Conservation (phyloP, 2,329 filamentous ascomycete genomes). For the Botrytis elliptica region DNA sequence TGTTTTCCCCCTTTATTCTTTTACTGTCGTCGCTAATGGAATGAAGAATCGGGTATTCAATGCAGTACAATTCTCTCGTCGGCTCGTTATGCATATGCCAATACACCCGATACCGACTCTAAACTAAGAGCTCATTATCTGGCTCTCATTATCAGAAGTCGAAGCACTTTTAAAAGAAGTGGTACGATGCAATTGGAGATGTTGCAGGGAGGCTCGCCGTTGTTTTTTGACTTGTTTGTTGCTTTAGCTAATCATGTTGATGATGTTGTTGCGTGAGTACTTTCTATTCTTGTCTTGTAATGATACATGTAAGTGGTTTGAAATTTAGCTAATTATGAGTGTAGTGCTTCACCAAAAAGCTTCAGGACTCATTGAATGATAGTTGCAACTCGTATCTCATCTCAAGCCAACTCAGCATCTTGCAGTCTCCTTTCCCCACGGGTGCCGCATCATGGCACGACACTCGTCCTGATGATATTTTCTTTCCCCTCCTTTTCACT, state of each 20-base stretch:
- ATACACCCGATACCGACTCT: conserved; percentile 88
- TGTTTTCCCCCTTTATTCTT: conserved; percentile 46
- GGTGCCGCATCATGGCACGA: conserved; percentile 5
- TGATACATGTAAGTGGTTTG: not conserved
- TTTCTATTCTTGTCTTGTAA: not conserved
- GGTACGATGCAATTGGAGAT: conserved; percentile 96
- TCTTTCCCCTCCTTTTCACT: not conserved
- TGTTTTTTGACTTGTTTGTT: conserved; percentile 94
- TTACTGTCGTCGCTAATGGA: conserved; percentile 46
- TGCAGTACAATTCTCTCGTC: conserved; percentile 83
- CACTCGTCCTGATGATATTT: not conserved
- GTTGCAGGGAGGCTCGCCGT: conserved; percentile 75
- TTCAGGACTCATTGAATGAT: conserved; percentile 31
- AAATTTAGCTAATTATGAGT: conserved; percentile 11
- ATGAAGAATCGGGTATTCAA: conserved; percentile 80
- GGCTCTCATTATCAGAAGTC: conserved; percentile 84
- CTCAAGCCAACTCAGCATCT: too few relatives aligned
- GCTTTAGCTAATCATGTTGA: conserved; percentile 89
- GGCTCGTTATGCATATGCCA: conserved; percentile 84
- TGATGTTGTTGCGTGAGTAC: conserved; percentile 58
- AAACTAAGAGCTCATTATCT: conserved; percentile 88
- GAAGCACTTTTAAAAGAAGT: conserved; percentile 86
- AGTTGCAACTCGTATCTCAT: conserved; percentile 21
- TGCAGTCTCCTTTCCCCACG: not conserved
- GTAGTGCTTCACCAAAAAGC: conserved; percentile 37